These are phyloP conservation scores for Cicer arietinum DNA, from an alignment of 306 rosid genomes.

Conservation along the genomic window DNA sequence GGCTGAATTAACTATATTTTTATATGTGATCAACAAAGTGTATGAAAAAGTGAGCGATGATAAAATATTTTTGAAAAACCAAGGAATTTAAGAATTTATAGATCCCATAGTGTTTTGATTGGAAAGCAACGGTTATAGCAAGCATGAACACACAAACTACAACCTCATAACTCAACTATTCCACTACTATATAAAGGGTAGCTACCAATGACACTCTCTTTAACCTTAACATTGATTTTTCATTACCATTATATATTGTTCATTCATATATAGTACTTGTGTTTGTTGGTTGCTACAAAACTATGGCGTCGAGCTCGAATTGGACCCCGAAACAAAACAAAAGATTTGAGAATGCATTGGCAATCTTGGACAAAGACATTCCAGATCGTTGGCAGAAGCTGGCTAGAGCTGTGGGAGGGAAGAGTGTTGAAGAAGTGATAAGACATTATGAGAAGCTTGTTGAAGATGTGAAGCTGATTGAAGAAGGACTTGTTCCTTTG, in stretches of 20 bases:
- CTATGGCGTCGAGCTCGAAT: slow-evolving; percentile 55
- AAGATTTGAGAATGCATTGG: slow-evolving; percentile 76
- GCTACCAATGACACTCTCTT: slow-evolving; percentile 37
- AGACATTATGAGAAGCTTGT: slow-evolving; percentile 70
- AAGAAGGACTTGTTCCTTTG: slow-evolving; percentile 68
- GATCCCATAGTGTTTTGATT: too few species aligned
- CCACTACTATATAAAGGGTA: slow-evolving; percentile 55
- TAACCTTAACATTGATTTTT: background rate
- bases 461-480: slow-evolving; percentile 68
- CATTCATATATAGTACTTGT: background rate
- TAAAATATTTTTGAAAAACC: too few species aligned
- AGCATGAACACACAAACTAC: too few species aligned
- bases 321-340: slow-evolving; percentile 84
- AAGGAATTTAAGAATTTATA: too few species aligned
- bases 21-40: too few species aligned
- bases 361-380: slow-evolving; percentile 60
- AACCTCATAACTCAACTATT: background rate
- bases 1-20: too few species aligned
- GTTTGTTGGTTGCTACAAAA: background rate
- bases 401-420: slow-evolving; percentile 79
- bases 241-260: background rate
- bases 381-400: slow-evolving; percentile 77
- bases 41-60: too few species aligned
- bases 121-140: too few species aligned
- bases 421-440: slow-evolving; percentile 76